These are phyloP conservation scores for Phytophthora syringae DNA, from an alignment of 352 stramenopile genomes.

Conservation along the genomic window DNA sequence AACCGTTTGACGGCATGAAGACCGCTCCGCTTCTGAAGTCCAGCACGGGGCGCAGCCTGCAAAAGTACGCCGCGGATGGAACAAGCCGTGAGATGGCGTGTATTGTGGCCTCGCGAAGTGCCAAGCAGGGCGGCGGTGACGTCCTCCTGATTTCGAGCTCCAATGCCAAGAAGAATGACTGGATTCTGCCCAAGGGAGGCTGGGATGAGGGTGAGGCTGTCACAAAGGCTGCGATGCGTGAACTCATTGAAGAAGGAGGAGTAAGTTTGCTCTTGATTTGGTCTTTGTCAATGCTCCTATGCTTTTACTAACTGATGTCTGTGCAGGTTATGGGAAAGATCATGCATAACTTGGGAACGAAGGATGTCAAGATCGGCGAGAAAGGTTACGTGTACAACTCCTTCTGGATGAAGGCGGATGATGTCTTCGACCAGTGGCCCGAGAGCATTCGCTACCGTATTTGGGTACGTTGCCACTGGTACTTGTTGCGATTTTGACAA, in stretches of 20 bases:
- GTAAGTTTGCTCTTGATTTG: slow-evolving; percentile 2
- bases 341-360: background rate
- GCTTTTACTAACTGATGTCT: background rate
- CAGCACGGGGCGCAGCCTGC: background rate
- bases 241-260: slow-evolving; percentile 29
- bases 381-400: slow-evolving; percentile 6
- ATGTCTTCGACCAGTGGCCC: slow-evolving; percentile 18
- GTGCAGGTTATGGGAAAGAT: background rate
- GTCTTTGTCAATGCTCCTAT: background rate
- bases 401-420: slow-evolving; percentile 13
- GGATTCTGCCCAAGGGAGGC: slow-evolving; percentile 24
- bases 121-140: background rate
- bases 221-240: slow-evolving; percentile 2
- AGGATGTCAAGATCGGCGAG: background rate
- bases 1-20: background rate
- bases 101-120: background rate
- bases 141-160: slow-evolving; percentile 30
- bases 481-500: background rate
- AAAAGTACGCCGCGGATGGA: background rate
- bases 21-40: background rate
- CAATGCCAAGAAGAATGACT: slow-evolving; percentile 18
- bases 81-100: background rate
- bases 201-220: slow-evolving; percentile 18
- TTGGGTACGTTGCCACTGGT: slow-evolving; percentile 18
- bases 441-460: slow-evolving; percentile 28